Conservation (phyloP, 441 rosid genomes). For the Theobroma grandiflorum region DNA sequence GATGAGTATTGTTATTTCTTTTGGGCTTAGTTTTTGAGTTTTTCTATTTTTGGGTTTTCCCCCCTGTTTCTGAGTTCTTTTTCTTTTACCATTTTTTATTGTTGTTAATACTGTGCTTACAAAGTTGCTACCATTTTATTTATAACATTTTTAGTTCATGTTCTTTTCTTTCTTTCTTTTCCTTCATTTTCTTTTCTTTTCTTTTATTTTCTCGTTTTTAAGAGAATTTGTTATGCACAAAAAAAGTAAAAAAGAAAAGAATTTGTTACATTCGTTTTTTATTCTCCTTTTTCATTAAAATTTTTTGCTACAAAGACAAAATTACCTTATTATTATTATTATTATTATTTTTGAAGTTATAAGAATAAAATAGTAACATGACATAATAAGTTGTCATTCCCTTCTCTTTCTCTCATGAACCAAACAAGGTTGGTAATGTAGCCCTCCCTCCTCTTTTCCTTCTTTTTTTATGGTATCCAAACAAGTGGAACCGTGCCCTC, state of each 20-base stretch:
- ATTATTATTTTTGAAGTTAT: neutral
- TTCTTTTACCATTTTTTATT: neutral
- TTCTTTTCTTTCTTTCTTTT: neutral
- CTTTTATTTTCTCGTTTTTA: neutral
- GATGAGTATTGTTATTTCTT: neutral
- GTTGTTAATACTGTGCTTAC: neutral
- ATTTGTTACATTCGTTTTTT: neutral
- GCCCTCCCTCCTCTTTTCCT: neutral
- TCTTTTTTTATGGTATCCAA: neutral
- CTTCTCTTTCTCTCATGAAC: neutral
- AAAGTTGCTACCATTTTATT: neutral
- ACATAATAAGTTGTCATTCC: neutral
- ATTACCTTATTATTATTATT: neutral
- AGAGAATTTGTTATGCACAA: too few relatives aligned
- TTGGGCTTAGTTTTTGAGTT: neutral
- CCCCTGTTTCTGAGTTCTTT: neutral
- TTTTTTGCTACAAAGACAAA: neutral
- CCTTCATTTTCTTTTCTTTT: neutral
- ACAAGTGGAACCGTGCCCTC: neutral
- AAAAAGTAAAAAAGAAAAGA: neutral
- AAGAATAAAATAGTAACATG: neutral
- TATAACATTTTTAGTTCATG: neutral
- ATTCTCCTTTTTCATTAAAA: neutral
- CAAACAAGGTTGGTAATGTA: neutral
- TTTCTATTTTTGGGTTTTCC: neutral